Evolutionary conservation across 768 basidiomycete genomes (phyloP).

Genomic region (Leccinellum luteum): DNA sequence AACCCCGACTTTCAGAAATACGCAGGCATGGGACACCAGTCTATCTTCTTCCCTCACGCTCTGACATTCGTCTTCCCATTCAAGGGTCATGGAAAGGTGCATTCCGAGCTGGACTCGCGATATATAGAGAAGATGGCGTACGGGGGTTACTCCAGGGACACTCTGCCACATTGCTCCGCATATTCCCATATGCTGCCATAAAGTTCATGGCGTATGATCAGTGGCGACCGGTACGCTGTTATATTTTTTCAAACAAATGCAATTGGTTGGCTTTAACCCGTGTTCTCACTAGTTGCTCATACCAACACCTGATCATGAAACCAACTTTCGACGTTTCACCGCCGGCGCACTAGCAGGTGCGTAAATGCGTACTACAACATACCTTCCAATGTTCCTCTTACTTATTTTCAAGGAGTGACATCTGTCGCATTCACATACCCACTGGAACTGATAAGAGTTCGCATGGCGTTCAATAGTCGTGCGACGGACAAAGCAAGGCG

Average conservation of each 20-base stretch:
- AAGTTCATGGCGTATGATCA: conserved; percentile 98
- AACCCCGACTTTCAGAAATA: conserved; percentile 95
- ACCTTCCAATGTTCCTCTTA: background rate
- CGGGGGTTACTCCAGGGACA: conserved; percentile 93
- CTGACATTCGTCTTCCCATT: conserved; percentile 6
- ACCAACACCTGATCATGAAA: conserved; percentile 77
- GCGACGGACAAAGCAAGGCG: conserved; percentile 29
- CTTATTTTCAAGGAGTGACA: conserved; percentile 56
- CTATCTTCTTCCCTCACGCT: conserved; percentile 24
- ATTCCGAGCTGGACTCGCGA: conserved; percentile 68
- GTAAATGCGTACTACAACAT: conserved; percentile 16
- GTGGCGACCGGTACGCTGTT: conserved; percentile 60
- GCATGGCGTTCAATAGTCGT: conserved; percentile 71
- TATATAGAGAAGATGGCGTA: conserved; percentile 65
- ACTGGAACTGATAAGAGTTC: conserved; percentile 90
- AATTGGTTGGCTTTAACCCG: background rate
- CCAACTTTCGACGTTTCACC: conserved; percentile 73
- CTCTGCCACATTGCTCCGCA: conserved; percentile 88
- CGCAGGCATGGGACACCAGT: conserved; percentile 59
- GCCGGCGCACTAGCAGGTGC: conserved; percentile 88
- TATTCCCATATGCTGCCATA: conserved; percentile 96
- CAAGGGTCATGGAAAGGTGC: conserved; percentile 88
- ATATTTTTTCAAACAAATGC: background rate
- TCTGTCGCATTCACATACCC: conserved; percentile 95
- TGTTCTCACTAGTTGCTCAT: conserved; percentile 64